These are phyloP conservation scores for Fusarium paranaense DNA, from an alignment of 2,329 filamentous ascomycete genomes.

Conservation along the genomic window DNA sequence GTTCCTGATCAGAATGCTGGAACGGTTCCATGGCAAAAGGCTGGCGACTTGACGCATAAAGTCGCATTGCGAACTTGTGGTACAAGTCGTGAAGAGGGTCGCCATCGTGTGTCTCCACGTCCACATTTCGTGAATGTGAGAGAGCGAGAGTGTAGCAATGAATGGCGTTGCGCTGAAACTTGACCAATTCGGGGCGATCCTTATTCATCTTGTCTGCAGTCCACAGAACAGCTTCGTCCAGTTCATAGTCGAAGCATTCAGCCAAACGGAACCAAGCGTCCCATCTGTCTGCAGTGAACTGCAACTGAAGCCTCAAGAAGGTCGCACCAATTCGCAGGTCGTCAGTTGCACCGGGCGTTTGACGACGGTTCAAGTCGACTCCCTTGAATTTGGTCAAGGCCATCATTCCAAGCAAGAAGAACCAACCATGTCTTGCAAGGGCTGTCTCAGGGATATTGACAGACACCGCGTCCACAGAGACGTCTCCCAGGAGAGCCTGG, in stretches of 20 bases:
- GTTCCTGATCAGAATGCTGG: constrained; percentile 65
- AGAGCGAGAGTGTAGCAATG: constrained; percentile 78
- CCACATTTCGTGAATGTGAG: constrained; percentile 63
- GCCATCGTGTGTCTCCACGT: constrained; percentile 58
- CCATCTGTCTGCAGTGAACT: constrained; percentile 85
- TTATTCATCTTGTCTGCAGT: constrained; percentile 92
- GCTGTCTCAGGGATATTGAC: constrained; percentile 77
- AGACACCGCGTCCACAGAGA: constrained; percentile 77
- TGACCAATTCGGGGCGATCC: constrained; percentile 78
- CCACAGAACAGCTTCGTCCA: constrained; percentile 90
- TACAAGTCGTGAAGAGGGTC: constrained; percentile 70
- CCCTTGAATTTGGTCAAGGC: constrained; percentile 85
- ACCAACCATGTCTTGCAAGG: constrained; percentile 88
- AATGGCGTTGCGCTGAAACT: constrained; percentile 82
- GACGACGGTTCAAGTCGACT: constrained; percentile 77
- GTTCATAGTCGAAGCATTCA: constrained; percentile 87
- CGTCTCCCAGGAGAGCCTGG: constrained; percentile 81
- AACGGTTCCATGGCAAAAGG: constrained; percentile 74
- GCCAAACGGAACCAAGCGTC: constrained; percentile 91
- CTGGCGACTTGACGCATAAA: constrained; percentile 72
- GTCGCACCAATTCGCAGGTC: constrained; percentile 85
- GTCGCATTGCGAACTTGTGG: constrained; percentile 69
- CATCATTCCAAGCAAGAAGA: constrained; percentile 89
- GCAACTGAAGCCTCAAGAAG: constrained; percentile 84
- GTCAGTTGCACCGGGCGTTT: constrained; percentile 82